A percentile compares a stretch with the other conserved stretches of the same genome.
Conservation (phyloP, 192 early-diverging fungal species). For the Podila clonocystis region DNA sequence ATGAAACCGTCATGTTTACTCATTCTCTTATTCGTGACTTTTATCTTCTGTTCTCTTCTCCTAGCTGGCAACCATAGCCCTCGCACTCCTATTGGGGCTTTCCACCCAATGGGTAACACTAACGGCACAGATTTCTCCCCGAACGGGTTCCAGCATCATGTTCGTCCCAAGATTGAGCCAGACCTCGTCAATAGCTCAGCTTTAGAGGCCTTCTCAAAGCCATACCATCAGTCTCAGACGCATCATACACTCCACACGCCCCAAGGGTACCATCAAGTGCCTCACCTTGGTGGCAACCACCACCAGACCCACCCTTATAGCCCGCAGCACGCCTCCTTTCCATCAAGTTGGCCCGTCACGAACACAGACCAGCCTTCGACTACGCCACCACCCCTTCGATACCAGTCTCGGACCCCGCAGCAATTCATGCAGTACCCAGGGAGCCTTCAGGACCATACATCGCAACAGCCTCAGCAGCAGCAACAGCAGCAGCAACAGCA, state of each 20-base stretch:
- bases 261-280: conserved; percentile 17
- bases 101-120: conserved; percentile 9
- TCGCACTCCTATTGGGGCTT: conserved; percentile 24
- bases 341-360: conserved; percentile 2
- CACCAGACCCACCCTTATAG: conserved; percentile 2
- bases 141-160: conserved; percentile 24
- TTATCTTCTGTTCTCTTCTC: neutral
- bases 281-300: neutral
- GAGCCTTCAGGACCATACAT: conserved; percentile 1
- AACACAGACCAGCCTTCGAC: neutral
- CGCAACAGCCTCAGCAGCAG: neutral
- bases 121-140: conserved; percentile 18
- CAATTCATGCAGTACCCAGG: conserved; percentile 13
- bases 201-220: conserved; percentile 29
- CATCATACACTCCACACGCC: conserved; percentile 17
- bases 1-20: neutral
- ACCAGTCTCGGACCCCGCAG: conserved; percentile 12
- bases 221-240: conserved; percentile 16
- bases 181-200: conserved; percentile 7
- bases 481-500: conserved; percentile 16
- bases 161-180: conserved; percentile 22
- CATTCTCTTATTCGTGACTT: neutral
- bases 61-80: conserved; percentile 26
- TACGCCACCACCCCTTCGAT: conserved; percentile 17
- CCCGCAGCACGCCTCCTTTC: conserved; percentile 5